These are phyloP conservation scores for Cyberlindnera americana DNA, from an alignment of 805 yeast genomes.

Conservation along the genomic window DNA sequence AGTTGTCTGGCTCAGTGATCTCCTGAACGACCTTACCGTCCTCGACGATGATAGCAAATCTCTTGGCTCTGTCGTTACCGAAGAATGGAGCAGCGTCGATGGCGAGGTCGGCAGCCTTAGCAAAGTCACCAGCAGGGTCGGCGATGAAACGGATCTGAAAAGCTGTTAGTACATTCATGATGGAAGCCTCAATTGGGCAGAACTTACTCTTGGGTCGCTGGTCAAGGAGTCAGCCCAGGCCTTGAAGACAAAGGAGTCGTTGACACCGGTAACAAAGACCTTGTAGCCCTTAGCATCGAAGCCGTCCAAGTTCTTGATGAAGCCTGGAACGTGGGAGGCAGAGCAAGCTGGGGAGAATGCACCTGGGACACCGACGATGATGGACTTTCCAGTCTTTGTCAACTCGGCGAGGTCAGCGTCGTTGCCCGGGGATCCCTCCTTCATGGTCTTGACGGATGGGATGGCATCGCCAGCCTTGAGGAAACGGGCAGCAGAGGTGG, in stretches of 20 bases:
- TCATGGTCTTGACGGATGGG: conserved; percentile 52
- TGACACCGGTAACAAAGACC: conserved; percentile 70
- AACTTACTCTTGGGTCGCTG: conserved; percentile 21
- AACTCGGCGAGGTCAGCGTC: conserved; percentile 50
- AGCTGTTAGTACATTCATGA: conserved; percentile 3
- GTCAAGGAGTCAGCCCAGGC: conserved; percentile 60
- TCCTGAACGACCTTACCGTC: conserved; percentile 66
- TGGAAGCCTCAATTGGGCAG: not conserved
- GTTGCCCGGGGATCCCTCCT: conserved; percentile 64
- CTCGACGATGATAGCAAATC: conserved; percentile 73
- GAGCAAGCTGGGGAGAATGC: conserved; percentile 83
- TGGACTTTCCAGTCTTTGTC: conserved; percentile 43
- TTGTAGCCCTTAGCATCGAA: conserved; percentile 67
- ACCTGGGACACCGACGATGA: conserved; percentile 65
- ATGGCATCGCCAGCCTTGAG: conserved; percentile 57
- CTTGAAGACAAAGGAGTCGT: conserved; percentile 80
- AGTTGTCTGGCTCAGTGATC: conserved; percentile 79
- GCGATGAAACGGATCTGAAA: conserved; percentile 55
- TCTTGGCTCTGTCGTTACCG: conserved; percentile 70
- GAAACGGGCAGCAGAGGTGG: conserved; percentile 22
- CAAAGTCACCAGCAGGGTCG: conserved; percentile 76
- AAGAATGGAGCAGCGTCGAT: conserved; percentile 77
- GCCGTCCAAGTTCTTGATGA: conserved; percentile 44
- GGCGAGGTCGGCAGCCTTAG: conserved; percentile 56
- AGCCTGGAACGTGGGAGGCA: conserved; percentile 72